phyloP scores from a whole-genome alignment of 768 basidiomycete species.

The Macrolepiota albuminosa region DNA sequence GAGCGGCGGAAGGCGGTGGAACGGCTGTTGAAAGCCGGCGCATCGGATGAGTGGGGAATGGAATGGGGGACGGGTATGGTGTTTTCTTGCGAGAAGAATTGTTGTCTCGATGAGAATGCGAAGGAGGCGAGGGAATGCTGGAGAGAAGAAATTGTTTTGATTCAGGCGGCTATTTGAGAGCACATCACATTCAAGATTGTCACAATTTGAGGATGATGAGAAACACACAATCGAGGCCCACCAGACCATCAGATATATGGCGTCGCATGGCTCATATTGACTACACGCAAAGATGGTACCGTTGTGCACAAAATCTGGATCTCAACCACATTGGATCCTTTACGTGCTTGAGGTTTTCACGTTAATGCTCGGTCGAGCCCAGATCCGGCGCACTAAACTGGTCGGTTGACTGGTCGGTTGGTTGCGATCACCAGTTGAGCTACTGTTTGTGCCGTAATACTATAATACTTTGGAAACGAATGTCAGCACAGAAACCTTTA shows the following conservation, averaged over 20 bases:
- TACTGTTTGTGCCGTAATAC: background rate
- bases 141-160: conserved; percentile 71
- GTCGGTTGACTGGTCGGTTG: background rate
- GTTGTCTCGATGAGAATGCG: conserved; percentile 45
- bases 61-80: conserved; percentile 94
- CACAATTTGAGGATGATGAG: background rate
- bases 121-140: conserved; percentile 47
- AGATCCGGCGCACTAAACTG: background rate
- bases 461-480: background rate
- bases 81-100: conserved; percentile 83
- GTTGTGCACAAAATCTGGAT: background rate
- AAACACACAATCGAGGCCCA: background rate
- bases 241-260: background rate
- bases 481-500: background rate
- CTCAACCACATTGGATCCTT: background rate
- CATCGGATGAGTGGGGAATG: conserved; percentile 56
- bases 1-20: conserved; percentile 64
- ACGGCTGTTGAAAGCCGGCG: conserved; percentile 42
- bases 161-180: conserved; percentile 62
- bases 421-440: too few species aligned
- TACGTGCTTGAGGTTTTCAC: too few species aligned
- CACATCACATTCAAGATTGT: background rate
- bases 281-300: too few species aligned
- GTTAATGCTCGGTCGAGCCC: background rate
- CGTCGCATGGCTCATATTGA: background rate